These are phyloP conservation scores for Beauveria sp. DNA, from an alignment of 2,329 filamentous ascomycete species.

Conservation along the genomic window DNA sequence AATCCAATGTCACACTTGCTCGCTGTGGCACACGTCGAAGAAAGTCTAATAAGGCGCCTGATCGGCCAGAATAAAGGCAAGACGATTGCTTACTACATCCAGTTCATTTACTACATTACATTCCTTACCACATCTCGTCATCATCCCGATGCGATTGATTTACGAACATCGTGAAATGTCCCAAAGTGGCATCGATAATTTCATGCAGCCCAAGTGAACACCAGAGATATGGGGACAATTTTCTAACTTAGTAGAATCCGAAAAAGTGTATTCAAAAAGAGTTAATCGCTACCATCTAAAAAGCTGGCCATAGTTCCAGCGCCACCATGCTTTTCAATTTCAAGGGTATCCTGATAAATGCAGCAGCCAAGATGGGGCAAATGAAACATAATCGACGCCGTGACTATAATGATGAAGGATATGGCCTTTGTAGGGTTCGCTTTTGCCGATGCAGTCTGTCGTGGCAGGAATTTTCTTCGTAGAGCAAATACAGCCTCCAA, in stretches of 20 bases:
- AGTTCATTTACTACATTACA: no score
- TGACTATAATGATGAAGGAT: neutral
- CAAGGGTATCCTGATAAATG: conserved; percentile 10
- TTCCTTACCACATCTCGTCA: no score
- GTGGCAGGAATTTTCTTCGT: neutral
- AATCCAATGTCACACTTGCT: neutral
- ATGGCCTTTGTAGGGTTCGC: conserved; percentile 3
- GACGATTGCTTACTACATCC: no score
- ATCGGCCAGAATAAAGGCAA: no score
- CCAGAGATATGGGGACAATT: neutral
- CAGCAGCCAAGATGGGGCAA: conserved; percentile 6
- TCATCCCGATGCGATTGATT: no score
- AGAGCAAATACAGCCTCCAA: neutral
- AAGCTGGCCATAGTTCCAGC: neutral
- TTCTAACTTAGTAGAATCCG: neutral
- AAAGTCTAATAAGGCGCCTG: neutral
- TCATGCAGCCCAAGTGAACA: no score
- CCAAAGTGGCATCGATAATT: no score
- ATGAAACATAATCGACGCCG: conserved; percentile 4
- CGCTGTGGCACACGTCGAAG: neutral
- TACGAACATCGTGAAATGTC: no score
- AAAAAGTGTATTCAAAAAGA: neutral
- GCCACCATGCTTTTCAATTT: conserved; percentile 3
- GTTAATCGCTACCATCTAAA: neutral
- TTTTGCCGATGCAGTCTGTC: neutral